Base-by-base conservation (phyloP, 441 rosid species). In the Gossypium aridum region DNA sequence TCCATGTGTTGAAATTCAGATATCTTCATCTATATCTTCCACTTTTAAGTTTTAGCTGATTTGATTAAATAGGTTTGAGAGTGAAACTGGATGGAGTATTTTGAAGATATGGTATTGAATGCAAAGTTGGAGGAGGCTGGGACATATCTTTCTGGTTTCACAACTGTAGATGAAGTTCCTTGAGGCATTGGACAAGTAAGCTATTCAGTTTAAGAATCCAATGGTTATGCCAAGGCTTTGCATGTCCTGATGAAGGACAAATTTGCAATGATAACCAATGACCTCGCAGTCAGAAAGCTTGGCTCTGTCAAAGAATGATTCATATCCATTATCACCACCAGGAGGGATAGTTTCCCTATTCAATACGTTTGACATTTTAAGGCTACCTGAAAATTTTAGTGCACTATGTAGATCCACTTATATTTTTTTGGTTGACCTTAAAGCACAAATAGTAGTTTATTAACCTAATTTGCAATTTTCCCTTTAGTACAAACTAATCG, bases 281-380 rank as follows among this genome's bases (percentile, higher is more conserved):
- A 88, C 55, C 81, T 59, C 55, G 66, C 62, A 43, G 84, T 75
- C 63, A 81, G 45, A 57, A 62, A 4, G 31, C n/a, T 26, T 45
- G 87, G 88, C 87, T 72, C 65, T 88, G 76, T 82, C 92, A 53
- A 90, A 79, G 77, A 88, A 87, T 77, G 91, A 85, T 75, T 83
- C 90, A 0, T 88, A 82, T 79, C 86, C 87, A 19, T 75, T 88
- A 80, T 90, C 91, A 25, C 79, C 92, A 55, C 87, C 89, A 0
- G 94, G 94, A 59, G 90, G 86, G 64, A 85, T 70, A 47, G 80
- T 90, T 74, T 88, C 91, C 39, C 75, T 90, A 28, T 86, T 87
- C 81, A 90, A 86, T 78, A 63, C 86, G 87, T 17, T 31, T 85
- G 85, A 78, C 89, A 19, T 87, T 88, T 72, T 23, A 86, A 84